These are phyloP conservation scores for Citrullus mucosospermus DNA, from an alignment of 306 rosid species.

Conservation along the genomic window DNA sequence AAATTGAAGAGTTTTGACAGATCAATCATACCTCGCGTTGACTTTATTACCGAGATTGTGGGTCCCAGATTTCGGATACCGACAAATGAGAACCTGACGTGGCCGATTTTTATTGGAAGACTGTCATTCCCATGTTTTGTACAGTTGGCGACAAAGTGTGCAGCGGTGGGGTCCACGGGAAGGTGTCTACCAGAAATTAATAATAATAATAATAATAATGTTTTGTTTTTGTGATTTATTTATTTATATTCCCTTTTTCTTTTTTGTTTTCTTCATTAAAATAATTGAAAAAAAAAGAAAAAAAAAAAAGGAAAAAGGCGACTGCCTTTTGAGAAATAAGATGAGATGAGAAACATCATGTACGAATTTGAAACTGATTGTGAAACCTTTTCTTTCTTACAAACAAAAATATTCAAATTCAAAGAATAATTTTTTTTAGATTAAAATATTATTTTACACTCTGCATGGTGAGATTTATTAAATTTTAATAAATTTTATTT, in stretches of 20 bases:
- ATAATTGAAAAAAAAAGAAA: not conserved
- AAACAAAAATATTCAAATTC: not conserved
- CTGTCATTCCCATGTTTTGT: not conserved
- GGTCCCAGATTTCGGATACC: not conserved
- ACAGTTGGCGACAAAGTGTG: conserved; percentile 8
- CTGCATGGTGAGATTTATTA: too few relatives aligned
- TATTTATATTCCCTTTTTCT: not conserved
- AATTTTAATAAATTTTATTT: too few relatives aligned
- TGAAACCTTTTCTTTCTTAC: not conserved
- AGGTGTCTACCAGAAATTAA: conserved; percentile 6
- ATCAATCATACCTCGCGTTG: conserved; percentile 24
- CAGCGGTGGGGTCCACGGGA: not conserved
- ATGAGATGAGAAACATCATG: conserved; percentile 2
- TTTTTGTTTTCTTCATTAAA: not conserved
- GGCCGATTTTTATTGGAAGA: not conserved
- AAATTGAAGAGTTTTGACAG: conserved; percentile 16
- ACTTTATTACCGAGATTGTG: conserved; percentile 9
- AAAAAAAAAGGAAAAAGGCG: not conserved
- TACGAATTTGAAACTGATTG: conserved; percentile 9
- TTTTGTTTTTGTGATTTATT: not conserved
- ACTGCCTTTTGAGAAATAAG: conserved; percentile 4
- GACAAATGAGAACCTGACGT: not conserved
- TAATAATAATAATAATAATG: not conserved
- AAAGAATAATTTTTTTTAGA: not conserved
- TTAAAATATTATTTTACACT: too few relatives aligned